These are phyloP conservation scores for Fusarium marasasianum DNA, from an alignment of 2,329 filamentous ascomycete genomes.

Conservation along the genomic window DNA sequence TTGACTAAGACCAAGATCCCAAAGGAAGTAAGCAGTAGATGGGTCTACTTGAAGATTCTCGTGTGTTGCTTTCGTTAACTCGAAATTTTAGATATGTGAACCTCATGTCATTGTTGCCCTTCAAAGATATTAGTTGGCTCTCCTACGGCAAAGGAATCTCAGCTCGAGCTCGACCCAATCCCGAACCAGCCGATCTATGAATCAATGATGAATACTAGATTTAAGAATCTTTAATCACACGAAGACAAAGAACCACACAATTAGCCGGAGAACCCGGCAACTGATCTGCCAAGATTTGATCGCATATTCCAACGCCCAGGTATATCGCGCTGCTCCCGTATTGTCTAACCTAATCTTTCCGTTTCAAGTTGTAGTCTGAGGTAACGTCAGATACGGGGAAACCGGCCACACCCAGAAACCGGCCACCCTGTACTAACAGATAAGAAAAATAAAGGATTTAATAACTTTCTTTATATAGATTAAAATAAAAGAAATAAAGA, in stretches of 20 bases:
- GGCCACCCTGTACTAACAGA: too few species aligned
- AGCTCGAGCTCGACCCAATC: neutral
- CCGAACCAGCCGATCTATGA: neutral
- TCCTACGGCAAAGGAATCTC: neutral
- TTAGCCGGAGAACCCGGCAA: neutral
- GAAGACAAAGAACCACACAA: neutral
- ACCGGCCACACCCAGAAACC: too few species aligned
- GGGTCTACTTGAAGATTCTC: neutral
- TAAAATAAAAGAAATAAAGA: too few species aligned
- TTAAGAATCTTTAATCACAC: neutral
- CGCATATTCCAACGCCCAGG: conserved; percentile 16
- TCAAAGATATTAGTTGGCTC: neutral
- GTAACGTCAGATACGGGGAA: too few species aligned
- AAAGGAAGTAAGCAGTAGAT: neutral
- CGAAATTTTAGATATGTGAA: neutral
- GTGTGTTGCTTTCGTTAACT: neutral
- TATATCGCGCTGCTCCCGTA: conserved; percentile 27
- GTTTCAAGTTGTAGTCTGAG: conserved; percentile 20
- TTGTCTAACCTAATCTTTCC: conserved; percentile 14
- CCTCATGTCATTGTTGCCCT: neutral
- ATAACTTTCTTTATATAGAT: too few species aligned
- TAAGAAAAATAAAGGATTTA: too few species aligned
- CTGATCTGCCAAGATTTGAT: neutral
- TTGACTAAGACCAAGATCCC: neutral
- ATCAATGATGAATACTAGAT: neutral